A percentile compares a stretch with the other conserved stretches of the same genome.
phyloP scores from a whole-genome alignment of 345 rosid genomes.

The Bruguiera gymnorhiza region DNA sequence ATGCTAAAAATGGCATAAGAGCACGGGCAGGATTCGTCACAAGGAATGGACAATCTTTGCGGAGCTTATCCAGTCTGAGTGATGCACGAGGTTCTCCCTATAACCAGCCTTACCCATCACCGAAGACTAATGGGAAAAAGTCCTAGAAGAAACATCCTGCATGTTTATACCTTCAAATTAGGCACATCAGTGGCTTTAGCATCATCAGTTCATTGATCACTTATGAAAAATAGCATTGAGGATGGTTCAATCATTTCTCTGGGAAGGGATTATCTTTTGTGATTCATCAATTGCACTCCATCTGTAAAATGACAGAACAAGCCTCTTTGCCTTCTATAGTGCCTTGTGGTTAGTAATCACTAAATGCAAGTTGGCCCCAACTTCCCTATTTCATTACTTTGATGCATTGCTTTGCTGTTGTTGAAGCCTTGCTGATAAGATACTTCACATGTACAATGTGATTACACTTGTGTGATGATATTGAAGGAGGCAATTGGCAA shows the following conservation, averaged over 20 bases:
- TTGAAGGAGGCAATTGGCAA: constrained; percentile 6
- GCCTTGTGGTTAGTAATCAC: constrained; percentile 9
- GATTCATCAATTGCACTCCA: background rate
- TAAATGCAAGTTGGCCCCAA: background rate
- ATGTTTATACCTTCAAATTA: background rate
- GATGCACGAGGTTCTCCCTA: constrained; percentile 49
- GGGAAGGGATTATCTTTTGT: constrained; percentile 1
- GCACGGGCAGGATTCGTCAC: constrained; percentile 59
- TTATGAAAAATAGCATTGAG: constrained; percentile 5
- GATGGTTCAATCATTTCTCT: constrained; percentile 17
- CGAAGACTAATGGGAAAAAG: constrained; percentile 60
- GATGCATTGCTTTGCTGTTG: background rate
- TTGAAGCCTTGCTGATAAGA: background rate
- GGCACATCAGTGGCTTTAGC: background rate
- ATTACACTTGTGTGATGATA: background rate
- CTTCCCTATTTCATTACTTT: constrained; percentile 2
- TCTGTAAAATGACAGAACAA: constrained; percentile 5
- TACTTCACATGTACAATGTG: background rate
- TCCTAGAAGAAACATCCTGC: constrained; percentile 16
- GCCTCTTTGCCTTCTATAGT: constrained; percentile 4
- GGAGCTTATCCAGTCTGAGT: constrained; percentile 61
- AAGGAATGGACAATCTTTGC: constrained; percentile 69
- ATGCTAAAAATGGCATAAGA: constrained; percentile 49
- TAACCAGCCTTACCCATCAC: constrained; percentile 50
- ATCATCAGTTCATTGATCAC: constrained; percentile 2